Conservation (phyloP, 2,329 filamentous ascomycete genomes). For the Fusarium dlaminii region DNA sequence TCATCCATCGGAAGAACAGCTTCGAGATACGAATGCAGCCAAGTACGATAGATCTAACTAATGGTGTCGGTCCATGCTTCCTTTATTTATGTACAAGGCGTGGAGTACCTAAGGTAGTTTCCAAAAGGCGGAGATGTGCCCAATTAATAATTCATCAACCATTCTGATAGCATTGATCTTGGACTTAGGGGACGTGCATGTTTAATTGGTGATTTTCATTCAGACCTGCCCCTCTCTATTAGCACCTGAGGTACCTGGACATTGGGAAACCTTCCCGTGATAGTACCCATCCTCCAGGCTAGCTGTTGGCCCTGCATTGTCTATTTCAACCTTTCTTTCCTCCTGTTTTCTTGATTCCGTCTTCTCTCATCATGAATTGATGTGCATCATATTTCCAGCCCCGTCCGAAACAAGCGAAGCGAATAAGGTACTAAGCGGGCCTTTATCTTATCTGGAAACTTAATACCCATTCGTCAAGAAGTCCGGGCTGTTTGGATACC, state of each 20-base stretch:
- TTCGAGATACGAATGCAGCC: neutral
- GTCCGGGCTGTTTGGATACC: neutral
- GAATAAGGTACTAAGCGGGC: neutral
- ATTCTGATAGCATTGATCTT: slow-evolving; percentile 12
- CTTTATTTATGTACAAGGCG: neutral
- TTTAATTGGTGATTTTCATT: slow-evolving; percentile 15
- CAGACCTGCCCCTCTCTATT: neutral
- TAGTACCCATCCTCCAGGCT: neutral
- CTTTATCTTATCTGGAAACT: neutral
- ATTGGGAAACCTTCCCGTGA: neutral
- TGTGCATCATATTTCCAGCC: neutral
- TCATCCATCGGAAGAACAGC: neutral
- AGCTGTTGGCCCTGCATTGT: slow-evolving; percentile 1
- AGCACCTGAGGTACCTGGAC: neutral
- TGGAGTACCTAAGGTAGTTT: neutral
- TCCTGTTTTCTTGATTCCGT: neutral
- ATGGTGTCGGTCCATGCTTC: neutral
- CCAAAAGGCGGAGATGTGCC: neutral
- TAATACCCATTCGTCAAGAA: neutral
- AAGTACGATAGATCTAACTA: neutral
- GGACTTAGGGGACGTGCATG: slow-evolving; percentile 1
- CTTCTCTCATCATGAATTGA: neutral
- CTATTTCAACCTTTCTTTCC: neutral
- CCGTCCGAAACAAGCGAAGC: neutral
- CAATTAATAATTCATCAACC: neutral